A percentile compares a stretch with the other conserved stretches of the same genome.
Evolutionary conservation across 495 filamentous ascomycete genomes (phyloP).

Genomic region (Penicillium paradoxum): DNA sequence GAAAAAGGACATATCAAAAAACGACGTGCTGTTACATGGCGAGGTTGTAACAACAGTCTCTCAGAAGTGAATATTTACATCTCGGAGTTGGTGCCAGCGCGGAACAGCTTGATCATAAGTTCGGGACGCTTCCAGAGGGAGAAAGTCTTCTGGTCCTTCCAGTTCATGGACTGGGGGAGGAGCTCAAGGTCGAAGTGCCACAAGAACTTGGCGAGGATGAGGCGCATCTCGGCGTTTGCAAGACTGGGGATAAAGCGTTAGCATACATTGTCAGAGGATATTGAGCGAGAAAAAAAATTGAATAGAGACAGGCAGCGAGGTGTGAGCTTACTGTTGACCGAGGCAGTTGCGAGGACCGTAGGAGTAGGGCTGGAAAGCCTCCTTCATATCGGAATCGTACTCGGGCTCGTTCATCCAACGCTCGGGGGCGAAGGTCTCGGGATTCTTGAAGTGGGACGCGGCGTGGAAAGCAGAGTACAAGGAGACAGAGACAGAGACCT

Average conservation of each 20-base stretch:
- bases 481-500: constrained; percentile 38
- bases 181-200: constrained; percentile 49
- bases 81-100: neutral
- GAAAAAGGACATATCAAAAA: neutral
- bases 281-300: no score
- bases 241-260: constrained; percentile 25
- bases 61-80: neutral
- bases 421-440: constrained; percentile 41
- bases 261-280: neutral
- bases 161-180: constrained; percentile 25
- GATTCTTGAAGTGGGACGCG: constrained; percentile 32
- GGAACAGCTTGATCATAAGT: constrained; percentile 11
- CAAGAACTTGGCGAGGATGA: constrained; percentile 47
- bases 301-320: neutral
- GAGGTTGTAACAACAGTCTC: neutral
- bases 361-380: constrained; percentile 36
- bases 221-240: constrained; percentile 50
- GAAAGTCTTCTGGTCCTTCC: constrained; percentile 39
- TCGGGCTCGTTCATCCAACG: constrained; percentile 38
- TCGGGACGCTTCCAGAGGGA: constrained; percentile 28
- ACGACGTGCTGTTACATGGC: neutral
- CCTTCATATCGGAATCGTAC: constrained; percentile 17
- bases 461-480: constrained; percentile 37
- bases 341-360: constrained; percentile 38
- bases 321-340: constrained; percentile 29